These are phyloP conservation scores for Aspergillus olivimuriae DNA, from an alignment of 495 filamentous ascomycete species.

Conservation along the genomic window DNA sequence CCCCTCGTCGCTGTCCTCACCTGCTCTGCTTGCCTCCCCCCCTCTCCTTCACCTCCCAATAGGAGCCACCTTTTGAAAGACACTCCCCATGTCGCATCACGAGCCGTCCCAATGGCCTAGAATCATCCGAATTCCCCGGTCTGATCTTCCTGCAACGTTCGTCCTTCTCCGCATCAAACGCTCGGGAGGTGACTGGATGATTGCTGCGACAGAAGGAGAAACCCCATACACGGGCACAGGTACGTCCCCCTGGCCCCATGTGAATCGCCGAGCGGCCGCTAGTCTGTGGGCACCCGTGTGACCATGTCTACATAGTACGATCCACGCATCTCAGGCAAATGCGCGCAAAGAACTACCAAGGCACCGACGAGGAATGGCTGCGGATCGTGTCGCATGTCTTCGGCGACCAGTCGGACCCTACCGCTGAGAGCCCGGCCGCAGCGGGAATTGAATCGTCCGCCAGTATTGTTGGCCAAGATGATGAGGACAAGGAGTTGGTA, in stretches of 20 bases:
- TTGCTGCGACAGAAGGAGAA: conserved; percentile 64
- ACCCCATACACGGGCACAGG: conserved; percentile 51
- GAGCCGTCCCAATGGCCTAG: conserved; percentile 15
- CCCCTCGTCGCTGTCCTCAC: too few species aligned
- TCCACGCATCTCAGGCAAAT: conserved; percentile 36
- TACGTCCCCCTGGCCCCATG: conserved; percentile 23
- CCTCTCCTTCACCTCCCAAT: too few species aligned
- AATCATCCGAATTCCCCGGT: conserved; percentile 51
- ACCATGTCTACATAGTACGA: conserved; percentile 32
- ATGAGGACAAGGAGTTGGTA: conserved; percentile 31
- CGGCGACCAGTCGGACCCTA: conserved; percentile 14
- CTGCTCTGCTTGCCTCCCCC: too few species aligned
- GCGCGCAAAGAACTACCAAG: conserved; percentile 46
- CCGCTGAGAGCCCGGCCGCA: conserved; percentile 7
- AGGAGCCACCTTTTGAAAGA: too few species aligned
- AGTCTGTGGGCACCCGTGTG: too few species aligned
- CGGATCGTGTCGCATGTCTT: conserved; percentile 36
- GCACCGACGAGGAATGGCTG: conserved; percentile 53
- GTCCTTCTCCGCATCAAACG: conserved; percentile 52
- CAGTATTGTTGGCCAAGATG: conserved; percentile 20
- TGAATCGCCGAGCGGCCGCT: not conserved
- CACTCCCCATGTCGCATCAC: conserved; percentile 5
- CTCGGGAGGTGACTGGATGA: conserved; percentile 50
- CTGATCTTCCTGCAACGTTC: conserved; percentile 44
- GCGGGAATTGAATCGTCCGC: conserved; percentile 33